Evolutionary conservation across 805 yeast genomes (phyloP), one percentile per base, ranked within the genome.

Genomic region (Diddensiella transvaalensis): DNA sequence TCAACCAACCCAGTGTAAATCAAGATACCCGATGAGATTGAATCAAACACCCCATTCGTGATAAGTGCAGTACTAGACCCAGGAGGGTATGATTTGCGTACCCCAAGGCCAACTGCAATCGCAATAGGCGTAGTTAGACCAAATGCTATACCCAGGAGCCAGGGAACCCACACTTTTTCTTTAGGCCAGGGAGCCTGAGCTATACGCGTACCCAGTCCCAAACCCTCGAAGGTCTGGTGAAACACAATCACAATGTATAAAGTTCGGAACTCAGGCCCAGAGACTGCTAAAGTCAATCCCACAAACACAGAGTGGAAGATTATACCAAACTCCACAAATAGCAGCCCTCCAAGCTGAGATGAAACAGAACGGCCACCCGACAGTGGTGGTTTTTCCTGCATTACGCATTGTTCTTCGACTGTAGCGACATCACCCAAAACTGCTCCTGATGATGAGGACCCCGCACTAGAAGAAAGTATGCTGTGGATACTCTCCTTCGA

Each of bases 241-340:
- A 68, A 60, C 3, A 61, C 60, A 11, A 68, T 50, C 23, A 68
- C 96, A 53, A 83, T 75, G 64, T 83, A 86, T 43, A 87, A 69
- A 3, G 86, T 76, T 50, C 71, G 76, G 61, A 86, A 87, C 62
- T 84, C 91, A 2, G 79, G 83, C 42, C 90, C 93, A 3, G 93
- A 72, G 15, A 85, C 85, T 1, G 93, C 86, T 40, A 87, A 71
- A 0, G 93, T 75, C 44, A 87, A 71, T 22, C 96, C 96, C 48
- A 87, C 76, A 59, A 87, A 85, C 2, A 87, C 78, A 2, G 95
- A 87, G 66, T 87, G 96, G 72, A 87, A 85, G 26, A 87, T 66
- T 39, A 87, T 75, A 60, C 96, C 96, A 55, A 84, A 83, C 63
- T 87, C 96, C 51, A 85, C 71, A n/a, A 82, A 74, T 40, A 81